Percentiles rank a stretch among this genome's conserved stretches.
phyloP scores from a whole-genome alignment of 2,329 filamentous ascomycete species.

The Aureobasidium sp. region DNA sequence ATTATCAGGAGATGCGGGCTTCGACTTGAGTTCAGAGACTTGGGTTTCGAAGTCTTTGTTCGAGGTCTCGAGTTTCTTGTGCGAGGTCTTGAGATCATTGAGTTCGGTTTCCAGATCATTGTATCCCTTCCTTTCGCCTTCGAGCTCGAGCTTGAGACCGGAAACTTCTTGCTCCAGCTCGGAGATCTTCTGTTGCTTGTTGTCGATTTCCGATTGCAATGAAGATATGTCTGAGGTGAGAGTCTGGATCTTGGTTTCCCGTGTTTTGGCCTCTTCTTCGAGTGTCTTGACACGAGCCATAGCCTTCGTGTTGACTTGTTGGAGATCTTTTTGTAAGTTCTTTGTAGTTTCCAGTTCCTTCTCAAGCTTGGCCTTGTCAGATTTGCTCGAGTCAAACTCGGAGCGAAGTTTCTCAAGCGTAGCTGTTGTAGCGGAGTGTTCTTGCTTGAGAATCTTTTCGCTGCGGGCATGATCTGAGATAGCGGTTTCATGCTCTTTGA shows the following conservation, averaged over 20 bases:
- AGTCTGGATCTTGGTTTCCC: constrained; percentile 10
- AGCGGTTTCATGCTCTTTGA: not conserved
- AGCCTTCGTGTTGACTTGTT: constrained; percentile 16
- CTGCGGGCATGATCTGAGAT: constrained; percentile 3
- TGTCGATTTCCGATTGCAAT: constrained; percentile 17
- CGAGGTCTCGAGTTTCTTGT: constrained; percentile 12
- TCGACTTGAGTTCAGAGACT: not conserved
- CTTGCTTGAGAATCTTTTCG: constrained; percentile 5
- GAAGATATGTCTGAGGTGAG: constrained; percentile 19
- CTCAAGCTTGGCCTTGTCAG: constrained; percentile 2
- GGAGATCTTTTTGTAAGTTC: constrained; percentile 14
- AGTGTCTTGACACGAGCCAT: constrained; percentile 17
- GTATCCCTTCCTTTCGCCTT: constrained; percentile 15
- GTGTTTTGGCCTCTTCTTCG: constrained; percentile 14
- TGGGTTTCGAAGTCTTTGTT: constrained; percentile 3
- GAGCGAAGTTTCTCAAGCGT: not conserved
- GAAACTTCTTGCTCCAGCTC: constrained; percentile 32
- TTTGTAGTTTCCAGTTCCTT: constrained; percentile 26
- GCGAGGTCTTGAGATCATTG: constrained; percentile 11
- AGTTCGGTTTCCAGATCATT: constrained; percentile 13
- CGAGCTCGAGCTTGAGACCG: constrained; percentile 15
- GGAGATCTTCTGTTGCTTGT: constrained; percentile 24
- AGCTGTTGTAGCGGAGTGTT: not conserved
- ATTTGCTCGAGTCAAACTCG: not conserved
- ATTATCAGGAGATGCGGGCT: not conserved